These are phyloP conservation scores for Plenodomus tracheiphilus DNA, from an alignment of 2,329 filamentous ascomycete species.

Conservation along the genomic window DNA sequence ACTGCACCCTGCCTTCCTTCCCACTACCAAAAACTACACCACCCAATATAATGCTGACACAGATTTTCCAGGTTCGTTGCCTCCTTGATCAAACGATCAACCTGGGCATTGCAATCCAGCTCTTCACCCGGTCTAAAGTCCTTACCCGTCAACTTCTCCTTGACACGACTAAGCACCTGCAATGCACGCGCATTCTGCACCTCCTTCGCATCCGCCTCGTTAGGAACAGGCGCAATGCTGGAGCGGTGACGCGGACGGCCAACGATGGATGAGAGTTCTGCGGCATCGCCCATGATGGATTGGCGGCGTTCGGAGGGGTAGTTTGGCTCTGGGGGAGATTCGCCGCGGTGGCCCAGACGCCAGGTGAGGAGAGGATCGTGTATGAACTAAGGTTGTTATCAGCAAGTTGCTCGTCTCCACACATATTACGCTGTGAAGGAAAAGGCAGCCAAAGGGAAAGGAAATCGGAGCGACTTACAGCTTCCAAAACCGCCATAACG, in stretches of 20 bases:
- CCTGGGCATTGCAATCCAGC: slow-evolving; percentile 81
- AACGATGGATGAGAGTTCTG: slow-evolving; percentile 32
- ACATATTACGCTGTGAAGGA: no score
- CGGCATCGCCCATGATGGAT: slow-evolving; percentile 55
- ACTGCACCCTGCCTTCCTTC: no score
- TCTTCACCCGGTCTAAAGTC: slow-evolving; percentile 84
- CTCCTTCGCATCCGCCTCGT: slow-evolving; percentile 61
- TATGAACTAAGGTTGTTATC: slow-evolving; percentile 70
- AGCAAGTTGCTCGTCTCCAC: no score
- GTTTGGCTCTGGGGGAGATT: slow-evolving; percentile 60
- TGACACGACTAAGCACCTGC: slow-evolving; percentile 87
- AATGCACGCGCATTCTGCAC: slow-evolving; percentile 91
- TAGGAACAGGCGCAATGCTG: slow-evolving; percentile 35
- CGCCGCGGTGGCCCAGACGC: slow-evolving; percentile 71
- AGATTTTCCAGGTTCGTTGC: slow-evolving; percentile 96
- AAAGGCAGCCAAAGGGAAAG: no score
- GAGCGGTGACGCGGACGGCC: slow-evolving; percentile 43
- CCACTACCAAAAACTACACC: slow-evolving; percentile 99
- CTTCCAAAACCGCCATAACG: slow-evolving; percentile 96
- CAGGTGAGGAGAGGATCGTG: slow-evolving; percentile 99
- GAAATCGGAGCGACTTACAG: slow-evolving; percentile 66
- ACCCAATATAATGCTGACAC: slow-evolving; percentile 98
- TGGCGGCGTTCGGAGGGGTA: slow-evolving; percentile 64
- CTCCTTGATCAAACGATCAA: slow-evolving; percentile 91
- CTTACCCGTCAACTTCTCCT: slow-evolving; percentile 91